Percentiles rank a stretch among this genome's conserved stretches.
These are phyloP conservation scores for Boletus reticulatus DNA, from an alignment of 768 basidiomycete genomes.

Conservation along the genomic window DNA sequence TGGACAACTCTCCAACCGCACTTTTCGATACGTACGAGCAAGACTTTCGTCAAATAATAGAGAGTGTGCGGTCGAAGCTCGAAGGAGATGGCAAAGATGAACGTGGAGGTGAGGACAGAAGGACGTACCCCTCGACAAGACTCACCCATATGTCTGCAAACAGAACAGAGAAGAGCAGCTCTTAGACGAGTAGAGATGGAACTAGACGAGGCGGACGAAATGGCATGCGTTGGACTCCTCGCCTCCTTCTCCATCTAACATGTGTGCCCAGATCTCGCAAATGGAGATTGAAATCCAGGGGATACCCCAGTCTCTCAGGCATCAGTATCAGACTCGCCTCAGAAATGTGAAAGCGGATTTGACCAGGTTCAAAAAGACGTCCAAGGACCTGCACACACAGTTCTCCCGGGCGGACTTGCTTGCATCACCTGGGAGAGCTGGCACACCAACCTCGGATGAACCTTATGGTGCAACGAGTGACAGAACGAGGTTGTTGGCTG, in stretches of 20 bases:
- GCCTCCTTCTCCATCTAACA: slow-evolving; percentile 1
- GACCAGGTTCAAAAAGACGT: slow-evolving; percentile 74
- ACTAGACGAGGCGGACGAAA: slow-evolving; percentile 97
- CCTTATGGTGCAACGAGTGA: slow-evolving; percentile 72
- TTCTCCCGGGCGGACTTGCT: slow-evolving; percentile 80
- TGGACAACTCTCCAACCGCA: slow-evolving; percentile 82
- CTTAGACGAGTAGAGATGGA: slow-evolving; percentile 90
- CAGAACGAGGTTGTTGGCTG: slow-evolving; percentile 75
- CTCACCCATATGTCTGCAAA: neutral
- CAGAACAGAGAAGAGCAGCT: slow-evolving; percentile 80
- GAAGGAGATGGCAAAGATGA: slow-evolving; percentile 66
- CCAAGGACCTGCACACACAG: slow-evolving; percentile 69
- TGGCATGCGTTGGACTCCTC: slow-evolving; percentile 49
- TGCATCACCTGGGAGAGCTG: slow-evolving; percentile 39
- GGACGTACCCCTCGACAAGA: neutral
- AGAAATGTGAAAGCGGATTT: slow-evolving; percentile 74
- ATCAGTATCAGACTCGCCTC: slow-evolving; percentile 74
- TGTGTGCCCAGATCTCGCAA: slow-evolving; percentile 75
- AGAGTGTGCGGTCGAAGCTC: slow-evolving; percentile 73
- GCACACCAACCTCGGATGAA: slow-evolving; percentile 62
- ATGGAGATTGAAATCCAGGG: slow-evolving; percentile 99
- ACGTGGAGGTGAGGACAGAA: slow-evolving; percentile 56
- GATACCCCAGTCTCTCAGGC: slow-evolving; percentile 81
- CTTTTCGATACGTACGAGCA: slow-evolving; percentile 92
- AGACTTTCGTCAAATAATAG: slow-evolving; percentile 84